Conservation (phyloP, 495 filamentous ascomycete genomes). For the Aspergillus campestris region DNA sequence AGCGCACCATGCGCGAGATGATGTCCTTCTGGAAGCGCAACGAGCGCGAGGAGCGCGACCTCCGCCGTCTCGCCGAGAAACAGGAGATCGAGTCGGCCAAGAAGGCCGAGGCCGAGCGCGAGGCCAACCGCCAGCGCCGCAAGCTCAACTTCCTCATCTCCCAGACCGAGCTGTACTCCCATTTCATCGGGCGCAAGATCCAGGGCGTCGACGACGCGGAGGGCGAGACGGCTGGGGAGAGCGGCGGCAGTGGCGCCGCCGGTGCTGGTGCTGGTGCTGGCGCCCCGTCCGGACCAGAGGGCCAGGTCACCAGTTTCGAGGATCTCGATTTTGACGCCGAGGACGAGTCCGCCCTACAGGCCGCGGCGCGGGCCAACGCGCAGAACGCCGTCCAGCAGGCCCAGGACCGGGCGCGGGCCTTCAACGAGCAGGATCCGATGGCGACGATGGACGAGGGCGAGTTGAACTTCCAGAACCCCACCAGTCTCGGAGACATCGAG, state of each 20-base stretch:
- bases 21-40: slow-evolving; percentile 99
- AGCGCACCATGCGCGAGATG: slow-evolving; percentile 99
- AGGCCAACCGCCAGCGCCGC: slow-evolving; percentile 92
- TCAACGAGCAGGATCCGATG: slow-evolving; percentile 60
- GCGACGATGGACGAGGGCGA: slow-evolving; percentile 65
- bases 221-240: slow-evolving; percentile 61
- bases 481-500: slow-evolving; percentile 85
- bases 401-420: slow-evolving; percentile 81
- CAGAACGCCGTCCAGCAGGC: slow-evolving; percentile 95
- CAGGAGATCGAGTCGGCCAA: slow-evolving; percentile 95
- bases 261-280: slow-evolving; percentile 47
- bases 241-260: slow-evolving; percentile 14
- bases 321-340: slow-evolving; percentile 93
- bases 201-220: slow-evolving; percentile 91
- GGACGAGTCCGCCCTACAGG: slow-evolving; percentile 71
- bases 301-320: slow-evolving; percentile 84
- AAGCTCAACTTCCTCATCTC: slow-evolving; percentile 99
- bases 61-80: slow-evolving; percentile 86
- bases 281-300: slow-evolving; percentile 1
- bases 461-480: slow-evolving; percentile 99
- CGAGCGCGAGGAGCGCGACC: slow-evolving; percentile 91
- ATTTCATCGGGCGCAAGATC: slow-evolving; percentile 99
- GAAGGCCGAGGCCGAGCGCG: slow-evolving; percentile 91
- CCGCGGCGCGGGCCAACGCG: slow-evolving; percentile 89
- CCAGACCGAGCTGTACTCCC: slow-evolving; percentile 96